Base-by-base conservation (phyloP, 2,329 filamentous ascomycete genomes). In the Fusarium luffae region DNA sequence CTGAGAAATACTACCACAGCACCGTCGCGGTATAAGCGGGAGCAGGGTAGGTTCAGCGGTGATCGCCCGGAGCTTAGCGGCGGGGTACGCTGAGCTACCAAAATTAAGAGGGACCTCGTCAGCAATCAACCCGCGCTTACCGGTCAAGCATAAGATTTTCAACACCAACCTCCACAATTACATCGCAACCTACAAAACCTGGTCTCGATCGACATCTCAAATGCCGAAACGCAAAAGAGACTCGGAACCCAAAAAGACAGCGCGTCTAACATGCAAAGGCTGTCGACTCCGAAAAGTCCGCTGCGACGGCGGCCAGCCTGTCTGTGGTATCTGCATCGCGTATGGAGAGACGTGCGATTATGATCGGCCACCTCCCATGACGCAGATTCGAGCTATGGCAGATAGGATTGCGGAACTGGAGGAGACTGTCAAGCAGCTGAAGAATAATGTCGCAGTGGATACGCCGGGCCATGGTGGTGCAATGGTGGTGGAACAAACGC, bases 321-420 rank as follows among this genome's bases (percentile, higher is more conserved):
- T 43, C 2, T 59, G 55, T 1, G 55, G 55, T 1, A 55, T 59
- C 1, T 59, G 55, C 0, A 43, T 4, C 11, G 55, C 55, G 1
- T 59, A 59, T 11, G 30, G 25, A 7, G 49, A 59, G n/a, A 19
- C 37, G 1, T 59, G 55, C 1, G 16, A 59, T 1, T 59, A 59
- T 37, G 55, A 59, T 7, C 27, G 55, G 1, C 55, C 55, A 21
- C 55, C 55, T 3, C 55, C 55, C 0, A 59, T 59, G 55, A 59
- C 55, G 1, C 55, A 59, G 12, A 44, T 59, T 3, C 40, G 55
- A 0, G 55, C 55, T 1, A 59, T 59, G 55, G 55, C 55, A 5
- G 55, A 59, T 7, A 59, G 25, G 16, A 59, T 59, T 7, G 49
- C 55, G 0, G 13, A 55, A 11, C 16, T 59, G 11, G 55, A 59